Conservation (phyloP, 2,329 filamentous ascomycete genomes). For the Aspergillus fumigatiaffinis region DNA sequence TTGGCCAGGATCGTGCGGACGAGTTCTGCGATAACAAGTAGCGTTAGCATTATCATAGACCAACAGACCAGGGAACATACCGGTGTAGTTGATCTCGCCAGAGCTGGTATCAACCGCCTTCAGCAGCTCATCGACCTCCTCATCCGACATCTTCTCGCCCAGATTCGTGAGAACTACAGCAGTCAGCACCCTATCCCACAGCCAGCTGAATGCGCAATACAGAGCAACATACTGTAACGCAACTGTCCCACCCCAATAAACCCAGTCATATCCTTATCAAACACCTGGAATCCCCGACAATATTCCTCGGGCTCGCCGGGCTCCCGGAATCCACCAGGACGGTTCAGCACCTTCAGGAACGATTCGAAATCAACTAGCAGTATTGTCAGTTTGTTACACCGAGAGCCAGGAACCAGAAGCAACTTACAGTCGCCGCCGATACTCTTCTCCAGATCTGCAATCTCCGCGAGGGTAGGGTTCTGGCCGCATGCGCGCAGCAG, state of each 20-base stretch:
- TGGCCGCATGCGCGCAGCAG: slow-evolving; percentile 94
- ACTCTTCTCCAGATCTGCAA: slow-evolving; percentile 84
- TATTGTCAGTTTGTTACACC: slow-evolving; percentile 8
- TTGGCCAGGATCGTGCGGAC: slow-evolving; percentile 85
- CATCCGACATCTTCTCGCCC: slow-evolving; percentile 98
- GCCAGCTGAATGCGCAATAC: not conserved
- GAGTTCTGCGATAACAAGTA: too few species aligned
- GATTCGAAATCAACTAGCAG: slow-evolving; percentile 91
- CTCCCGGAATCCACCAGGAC: slow-evolving; percentile 95
- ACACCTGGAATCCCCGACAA: slow-evolving; percentile 97
- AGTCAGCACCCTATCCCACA: slow-evolving; percentile 1
- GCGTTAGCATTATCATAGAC: too few species aligned
- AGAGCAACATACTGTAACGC: slow-evolving; percentile 63
- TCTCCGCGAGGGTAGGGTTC: slow-evolving; percentile 93
- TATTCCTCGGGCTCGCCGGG: slow-evolving; percentile 98
- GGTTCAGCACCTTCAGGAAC: slow-evolving; percentile 94
- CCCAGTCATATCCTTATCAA: slow-evolving; percentile 98
- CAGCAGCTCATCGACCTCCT: slow-evolving; percentile 96
- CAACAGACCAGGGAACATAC: too few species aligned
- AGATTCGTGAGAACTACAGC: slow-evolving; percentile 80
- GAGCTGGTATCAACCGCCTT: slow-evolving; percentile 96
- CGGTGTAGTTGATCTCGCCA: slow-evolving; percentile 96
- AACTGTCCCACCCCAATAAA: slow-evolving; percentile 97
- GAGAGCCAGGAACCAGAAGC: not conserved
- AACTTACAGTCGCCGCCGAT: slow-evolving; percentile 86